Evolutionary conservation across 257 asterid species (phyloP).

Genomic region (Jacaranda mimosifolia): DNA sequence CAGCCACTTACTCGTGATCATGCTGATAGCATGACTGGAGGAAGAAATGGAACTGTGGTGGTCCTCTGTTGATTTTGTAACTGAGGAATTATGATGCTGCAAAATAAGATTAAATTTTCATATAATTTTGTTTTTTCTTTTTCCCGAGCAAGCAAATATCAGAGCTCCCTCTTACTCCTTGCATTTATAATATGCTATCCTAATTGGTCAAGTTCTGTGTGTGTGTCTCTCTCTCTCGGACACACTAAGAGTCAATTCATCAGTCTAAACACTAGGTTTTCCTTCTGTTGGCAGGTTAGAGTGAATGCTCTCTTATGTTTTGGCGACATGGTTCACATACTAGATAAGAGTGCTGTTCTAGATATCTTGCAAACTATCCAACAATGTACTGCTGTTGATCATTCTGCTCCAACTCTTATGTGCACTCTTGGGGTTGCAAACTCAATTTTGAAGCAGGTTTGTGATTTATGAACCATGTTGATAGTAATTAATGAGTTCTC

Average conservation of each 20-base stretch:
- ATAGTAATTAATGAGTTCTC: conserved; percentile 13
- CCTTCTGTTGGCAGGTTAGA: conserved; percentile 76
- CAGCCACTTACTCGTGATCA: no score
- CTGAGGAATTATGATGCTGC: neutral
- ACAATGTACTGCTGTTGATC: conserved; percentile 96
- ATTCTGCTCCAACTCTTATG: conserved; percentile 99
- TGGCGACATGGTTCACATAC: conserved; percentile 87
- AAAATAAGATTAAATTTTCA: neutral
- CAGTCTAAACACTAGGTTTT: conserved; percentile 22
- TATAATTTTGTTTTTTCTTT: neutral
- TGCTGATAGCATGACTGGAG: no score
- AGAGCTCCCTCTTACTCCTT: neutral
- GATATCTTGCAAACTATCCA: conserved; percentile 91
- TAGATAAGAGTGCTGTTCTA: conserved; percentile 78
- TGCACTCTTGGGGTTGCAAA: conserved; percentile 97
- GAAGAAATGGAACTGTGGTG: neutral
- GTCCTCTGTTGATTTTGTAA: neutral
- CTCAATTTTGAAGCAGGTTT: conserved; percentile 90
- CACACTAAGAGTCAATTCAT: conserved; percentile 26
- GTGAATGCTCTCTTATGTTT: conserved; percentile 93
- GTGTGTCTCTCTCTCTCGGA: neutral
- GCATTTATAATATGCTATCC: neutral
- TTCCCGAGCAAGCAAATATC: neutral
- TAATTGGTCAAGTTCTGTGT: neutral
- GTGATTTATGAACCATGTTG: conserved; percentile 17